Conservation (phyloP, 768 basidiomycete species). For the Suillus paluster region DNA sequence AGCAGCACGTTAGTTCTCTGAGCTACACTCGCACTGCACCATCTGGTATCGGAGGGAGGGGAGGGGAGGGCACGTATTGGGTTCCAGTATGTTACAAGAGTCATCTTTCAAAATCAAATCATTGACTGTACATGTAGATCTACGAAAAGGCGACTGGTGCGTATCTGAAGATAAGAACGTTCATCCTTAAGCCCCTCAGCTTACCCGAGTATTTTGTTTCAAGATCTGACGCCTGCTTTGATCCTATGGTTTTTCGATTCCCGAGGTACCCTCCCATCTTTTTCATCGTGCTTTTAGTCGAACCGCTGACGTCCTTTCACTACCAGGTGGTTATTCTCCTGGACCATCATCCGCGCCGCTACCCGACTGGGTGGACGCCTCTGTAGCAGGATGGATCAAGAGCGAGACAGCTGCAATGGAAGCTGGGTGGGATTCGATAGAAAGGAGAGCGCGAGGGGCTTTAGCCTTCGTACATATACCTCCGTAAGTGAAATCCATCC, state of each 20-base stretch:
- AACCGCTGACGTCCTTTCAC: constrained; percentile 11
- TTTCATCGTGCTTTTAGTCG: background rate
- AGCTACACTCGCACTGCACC: constrained; percentile 70
- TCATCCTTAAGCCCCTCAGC: no score
- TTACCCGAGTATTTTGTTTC: background rate
- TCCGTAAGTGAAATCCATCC: constrained; percentile 48
- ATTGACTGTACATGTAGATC: background rate
- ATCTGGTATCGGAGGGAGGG: constrained; percentile 61
- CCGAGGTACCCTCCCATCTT: constrained; percentile 44
- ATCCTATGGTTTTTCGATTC: constrained; percentile 82
- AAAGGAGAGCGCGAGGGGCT: constrained; percentile 47
- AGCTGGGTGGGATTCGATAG: constrained; percentile 57
- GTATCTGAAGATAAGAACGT: background rate
- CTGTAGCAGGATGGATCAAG: constrained; percentile 65
- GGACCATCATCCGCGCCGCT: constrained; percentile 37
- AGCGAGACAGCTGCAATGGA: constrained; percentile 59
- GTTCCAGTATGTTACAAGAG: constrained; percentile 53
- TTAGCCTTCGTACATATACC: constrained; percentile 80
- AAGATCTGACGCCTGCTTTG: constrained; percentile 52
- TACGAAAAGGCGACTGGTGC: constrained; percentile 42
- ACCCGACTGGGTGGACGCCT: constrained; percentile 71
- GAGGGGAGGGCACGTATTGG: constrained; percentile 77
- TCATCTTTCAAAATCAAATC: background rate
- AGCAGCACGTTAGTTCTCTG: constrained; percentile 54
- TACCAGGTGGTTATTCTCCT: constrained; percentile 52